Conservation (phyloP, 192 early-diverging fungal species). For the Endogone sp. region DNA sequence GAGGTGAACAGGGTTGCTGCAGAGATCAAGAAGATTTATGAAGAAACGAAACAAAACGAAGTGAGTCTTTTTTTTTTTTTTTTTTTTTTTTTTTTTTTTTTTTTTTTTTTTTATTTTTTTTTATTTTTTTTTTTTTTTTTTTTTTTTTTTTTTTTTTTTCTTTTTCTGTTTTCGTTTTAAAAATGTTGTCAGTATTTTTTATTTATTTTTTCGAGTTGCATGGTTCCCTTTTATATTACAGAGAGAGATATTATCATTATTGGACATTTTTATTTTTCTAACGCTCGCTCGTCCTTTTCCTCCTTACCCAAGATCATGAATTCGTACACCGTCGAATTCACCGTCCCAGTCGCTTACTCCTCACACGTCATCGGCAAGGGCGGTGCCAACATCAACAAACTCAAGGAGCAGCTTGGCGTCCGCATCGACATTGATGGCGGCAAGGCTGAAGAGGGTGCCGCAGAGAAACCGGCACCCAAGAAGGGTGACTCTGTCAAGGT, state of each 20-base stretch:
- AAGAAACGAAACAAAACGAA: slow-evolving; percentile 67
- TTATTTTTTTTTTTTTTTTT: too few species aligned
- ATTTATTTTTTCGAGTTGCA: too few species aligned
- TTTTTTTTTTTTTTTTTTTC: too few species aligned
- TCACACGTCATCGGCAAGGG: slow-evolving; percentile 88
- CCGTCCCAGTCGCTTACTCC: slow-evolving; percentile 63
- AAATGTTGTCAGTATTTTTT: too few species aligned
- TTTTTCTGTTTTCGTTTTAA: too few species aligned
- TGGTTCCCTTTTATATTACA: too few species aligned
- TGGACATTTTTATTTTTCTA: not conserved
- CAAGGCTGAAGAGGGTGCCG: slow-evolving; percentile 20
- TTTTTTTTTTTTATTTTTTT: too few species aligned
- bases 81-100: slow-evolving; percentile 5
- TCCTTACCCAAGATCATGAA: slow-evolving; percentile 41
- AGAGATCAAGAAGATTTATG: slow-evolving; percentile 63
- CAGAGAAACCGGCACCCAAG: slow-evolving; percentile 23
- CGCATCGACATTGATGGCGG: slow-evolving; percentile 57
- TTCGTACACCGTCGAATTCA: slow-evolving; percentile 65
- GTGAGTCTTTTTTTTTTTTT: slow-evolving; percentile 6
- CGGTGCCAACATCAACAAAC: slow-evolving; percentile 74
- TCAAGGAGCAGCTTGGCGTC: slow-evolving; percentile 76
- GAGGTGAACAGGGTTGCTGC: slow-evolving; percentile 70
- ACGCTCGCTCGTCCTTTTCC: not conserved
- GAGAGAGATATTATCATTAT: not conserved
- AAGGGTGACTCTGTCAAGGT: slow-evolving; percentile 54